phyloP scores from a whole-genome alignment of 371 early-diverging fungal genomes.

The Syncephalastrum monosporum region DNA sequence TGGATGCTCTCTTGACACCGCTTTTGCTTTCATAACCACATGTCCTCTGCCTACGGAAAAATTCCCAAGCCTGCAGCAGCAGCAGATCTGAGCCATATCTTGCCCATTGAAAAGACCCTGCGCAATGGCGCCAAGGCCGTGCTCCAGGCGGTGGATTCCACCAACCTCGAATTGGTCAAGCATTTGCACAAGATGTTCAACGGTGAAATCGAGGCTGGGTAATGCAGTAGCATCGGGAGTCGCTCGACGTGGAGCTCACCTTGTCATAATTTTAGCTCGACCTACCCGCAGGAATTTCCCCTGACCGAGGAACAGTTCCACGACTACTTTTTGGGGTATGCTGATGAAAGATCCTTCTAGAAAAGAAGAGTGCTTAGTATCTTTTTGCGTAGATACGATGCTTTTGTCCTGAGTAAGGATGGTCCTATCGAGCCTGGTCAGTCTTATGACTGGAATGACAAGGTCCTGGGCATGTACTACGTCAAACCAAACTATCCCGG shows the following conservation, averaged over 20 bases:
- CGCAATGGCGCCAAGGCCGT: slow-evolving; percentile 27
- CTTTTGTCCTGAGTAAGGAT: slow-evolving; percentile 52
- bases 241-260: neutral
- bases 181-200: slow-evolving; percentile 63
- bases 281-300: slow-evolving; percentile 70
- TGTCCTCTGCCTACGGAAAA: slow-evolving; percentile 67
- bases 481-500: slow-evolving; percentile 80
- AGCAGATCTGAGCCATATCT: slow-evolving; percentile 26
- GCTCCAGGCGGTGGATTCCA: slow-evolving; percentile 31
- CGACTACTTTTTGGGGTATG: slow-evolving; percentile 53
- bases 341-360: neutral
- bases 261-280: slow-evolving; percentile 36
- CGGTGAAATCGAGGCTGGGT: slow-evolving; percentile 62
- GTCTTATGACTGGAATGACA: slow-evolving; percentile 34
- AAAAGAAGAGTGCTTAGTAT: neutral
- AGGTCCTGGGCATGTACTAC: slow-evolving; percentile 70
- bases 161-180: slow-evolving; percentile 31
- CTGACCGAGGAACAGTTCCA: slow-evolving; percentile 50
- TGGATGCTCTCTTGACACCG: neutral
- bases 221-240: slow-evolving; percentile 3
- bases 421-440: slow-evolving; percentile 21
- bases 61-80: slow-evolving; percentile 44
- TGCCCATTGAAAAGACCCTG: slow-evolving; percentile 48
- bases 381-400: slow-evolving; percentile 38
- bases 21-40: slow-evolving; percentile 20